Conservation (phyloP, 768 basidiomycete genomes). For the Xerocomellus amylosporus region DNA sequence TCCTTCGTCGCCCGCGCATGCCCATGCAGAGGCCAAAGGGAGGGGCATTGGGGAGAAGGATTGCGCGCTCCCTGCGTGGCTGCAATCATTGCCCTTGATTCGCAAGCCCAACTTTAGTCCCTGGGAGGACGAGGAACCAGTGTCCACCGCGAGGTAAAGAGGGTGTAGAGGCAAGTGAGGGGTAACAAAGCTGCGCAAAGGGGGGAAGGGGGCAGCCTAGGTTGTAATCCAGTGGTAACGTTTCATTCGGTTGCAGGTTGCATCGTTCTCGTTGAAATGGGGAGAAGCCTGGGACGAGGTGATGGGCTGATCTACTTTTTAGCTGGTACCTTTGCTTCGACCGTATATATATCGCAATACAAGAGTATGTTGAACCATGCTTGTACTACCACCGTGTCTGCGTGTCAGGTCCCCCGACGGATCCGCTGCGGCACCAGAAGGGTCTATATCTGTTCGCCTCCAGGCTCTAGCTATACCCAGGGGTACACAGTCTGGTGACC, state of each 20-base stretch:
- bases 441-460: slow-evolving; percentile 6
- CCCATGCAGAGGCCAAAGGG: slow-evolving; percentile 37
- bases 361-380: slow-evolving; percentile 26
- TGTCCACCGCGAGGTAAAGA: slow-evolving; percentile 18
- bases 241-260: slow-evolving; percentile 14
- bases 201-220: neutral
- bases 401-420: neutral
- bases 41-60: slow-evolving; percentile 24
- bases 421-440: neutral
- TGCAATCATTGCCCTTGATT: slow-evolving; percentile 61
- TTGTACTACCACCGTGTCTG: slow-evolving; percentile 3
- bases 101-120: slow-evolving; percentile 76
- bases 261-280: slow-evolving; percentile 14
- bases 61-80: slow-evolving; percentile 58
- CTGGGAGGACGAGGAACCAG: slow-evolving; percentile 71
- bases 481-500: no score
- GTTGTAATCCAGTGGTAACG: slow-evolving; percentile 12
- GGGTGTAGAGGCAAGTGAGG: slow-evolving; percentile 18
- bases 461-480: neutral
- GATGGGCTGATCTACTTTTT: slow-evolving; percentile 23
- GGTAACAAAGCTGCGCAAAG: neutral
- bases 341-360: slow-evolving; percentile 33
- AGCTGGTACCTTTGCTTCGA: slow-evolving; percentile 22
- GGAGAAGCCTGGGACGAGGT: slow-evolving; percentile 12
- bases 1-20: slow-evolving; percentile 61